Base-by-base conservation (phyloP, 805 yeast genomes). In the Hagleromyces aurorensis region DNA sequence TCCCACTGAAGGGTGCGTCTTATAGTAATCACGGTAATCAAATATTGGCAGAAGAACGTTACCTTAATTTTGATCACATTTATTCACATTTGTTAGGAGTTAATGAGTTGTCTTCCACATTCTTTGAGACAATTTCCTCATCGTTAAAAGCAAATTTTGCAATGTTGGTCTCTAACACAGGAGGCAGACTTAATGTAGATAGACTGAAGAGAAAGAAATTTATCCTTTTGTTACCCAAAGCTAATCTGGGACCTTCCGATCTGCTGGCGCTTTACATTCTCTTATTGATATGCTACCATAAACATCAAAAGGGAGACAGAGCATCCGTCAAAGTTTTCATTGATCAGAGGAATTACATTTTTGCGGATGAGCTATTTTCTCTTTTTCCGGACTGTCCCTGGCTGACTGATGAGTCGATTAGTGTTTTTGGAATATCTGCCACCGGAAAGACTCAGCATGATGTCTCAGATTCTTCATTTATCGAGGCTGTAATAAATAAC, bases 61-160 rank as follows among this genome's bases (percentile, higher is more conserved):
- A 46, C 25, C 31, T 25, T n/a, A 41, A 38, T 25, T 51, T 49
- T 33, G 49, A 44, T n/a, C 52, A 48, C 21, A 30, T 42, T 7
- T 44, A 38, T 19, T 48, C 54, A 0, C 58, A 50, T 26, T 25
- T 54, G n/a, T 20, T 52, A 6, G 53, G 55, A n/a, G 21, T 44
- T 5, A 54, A 54, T 29, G 58, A 52, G 16, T 29, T 54, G 11
- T 34, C 53, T 4, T 45, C 48, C 1, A 40, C 36, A 14, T 54
- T 51, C 29, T 51, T 54, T 28, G 33, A 35, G 5, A 29, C 37
- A 6, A 16, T 52, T 6, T 34, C 51, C 1, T 25, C 40, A 8
- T 33, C 41, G 5, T 13, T 49, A n/a, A 40, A 37, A 13, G 31
- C 52, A 2, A 44, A 41, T 16, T 19, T 50, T 4, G 41, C 46